Evolutionary conservation across 1,284 basidiomycete species (phyloP).

Genomic region (Neonothopanus nambi): DNA sequence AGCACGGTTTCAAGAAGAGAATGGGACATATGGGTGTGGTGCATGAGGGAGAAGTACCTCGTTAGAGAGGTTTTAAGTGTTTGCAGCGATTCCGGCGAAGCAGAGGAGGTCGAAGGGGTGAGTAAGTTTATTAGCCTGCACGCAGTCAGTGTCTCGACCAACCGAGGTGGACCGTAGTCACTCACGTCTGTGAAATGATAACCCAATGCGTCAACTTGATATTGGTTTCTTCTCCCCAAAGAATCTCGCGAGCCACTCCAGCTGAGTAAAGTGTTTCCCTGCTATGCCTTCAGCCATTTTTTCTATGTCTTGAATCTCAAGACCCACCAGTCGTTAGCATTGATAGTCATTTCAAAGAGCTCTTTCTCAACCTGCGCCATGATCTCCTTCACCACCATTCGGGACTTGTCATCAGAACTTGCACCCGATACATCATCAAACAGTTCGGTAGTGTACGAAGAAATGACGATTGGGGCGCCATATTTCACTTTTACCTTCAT

Average conservation of each 20-base stretch:
- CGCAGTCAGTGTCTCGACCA: background rate
- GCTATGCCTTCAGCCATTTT: too few relatives aligned
- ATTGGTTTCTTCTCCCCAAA: slow-evolving; percentile 55
- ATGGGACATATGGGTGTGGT: slow-evolving; percentile 55
- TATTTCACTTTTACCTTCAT: slow-evolving; percentile 30
- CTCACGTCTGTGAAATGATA: slow-evolving; percentile 58
- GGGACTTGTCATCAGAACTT: background rate
- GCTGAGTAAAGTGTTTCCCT: slow-evolving; percentile 54
- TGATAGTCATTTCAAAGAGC: slow-evolving; percentile 61
- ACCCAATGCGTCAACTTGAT: slow-evolving; percentile 50
- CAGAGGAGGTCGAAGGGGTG: slow-evolving; percentile 13
- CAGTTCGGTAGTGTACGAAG: slow-evolving; percentile 46
- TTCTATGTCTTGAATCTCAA: too few relatives aligned
- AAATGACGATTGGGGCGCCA: slow-evolving; percentile 36
- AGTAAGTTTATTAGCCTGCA: slow-evolving; percentile 13
- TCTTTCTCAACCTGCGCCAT: slow-evolving; percentile 56
- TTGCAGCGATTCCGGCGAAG: slow-evolving; percentile 2
- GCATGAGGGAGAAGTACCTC: slow-evolving; percentile 60
- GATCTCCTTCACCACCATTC: slow-evolving; percentile 55
- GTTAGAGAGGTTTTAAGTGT: slow-evolving; percentile 44
- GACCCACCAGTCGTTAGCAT: slow-evolving; percentile 63
- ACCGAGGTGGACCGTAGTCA: slow-evolving; percentile 7
- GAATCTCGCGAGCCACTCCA: slow-evolving; percentile 59
- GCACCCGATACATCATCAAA: slow-evolving; percentile 23
- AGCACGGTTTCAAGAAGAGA: slow-evolving; percentile 40